Conservation (phyloP, 768 basidiomycete genomes). For the Trametes gibbosa region DNA sequence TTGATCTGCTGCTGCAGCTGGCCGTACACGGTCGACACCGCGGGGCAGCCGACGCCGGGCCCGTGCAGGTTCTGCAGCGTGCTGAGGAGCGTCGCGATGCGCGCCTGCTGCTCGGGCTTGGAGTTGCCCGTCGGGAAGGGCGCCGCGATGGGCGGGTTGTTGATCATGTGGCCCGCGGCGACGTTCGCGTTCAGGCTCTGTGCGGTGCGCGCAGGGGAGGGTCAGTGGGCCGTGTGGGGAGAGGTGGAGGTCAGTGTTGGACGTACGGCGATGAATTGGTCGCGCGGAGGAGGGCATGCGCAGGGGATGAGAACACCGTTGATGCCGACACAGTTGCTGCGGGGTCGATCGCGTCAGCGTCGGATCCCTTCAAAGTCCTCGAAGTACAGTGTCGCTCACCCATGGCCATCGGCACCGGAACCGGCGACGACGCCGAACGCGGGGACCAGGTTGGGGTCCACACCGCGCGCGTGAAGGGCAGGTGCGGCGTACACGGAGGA, state of each 20-base stretch:
- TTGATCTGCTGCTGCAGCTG: constrained; percentile 19
- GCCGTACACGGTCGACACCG: constrained; percentile 45
- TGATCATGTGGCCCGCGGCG: constrained; percentile 56
- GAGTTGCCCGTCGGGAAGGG: constrained; percentile 64
- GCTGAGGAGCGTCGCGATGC: constrained; percentile 57
- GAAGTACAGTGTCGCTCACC: neutral
- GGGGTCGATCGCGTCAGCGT: neutral
- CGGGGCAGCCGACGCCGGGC: constrained; percentile 66
- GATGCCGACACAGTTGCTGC: constrained; percentile 31
- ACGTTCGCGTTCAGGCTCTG: constrained; percentile 43
- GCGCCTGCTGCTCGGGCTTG: constrained; percentile 48
- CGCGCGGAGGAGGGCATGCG: constrained; percentile 34
- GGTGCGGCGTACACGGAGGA: constrained; percentile 12
- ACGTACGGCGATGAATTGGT: constrained; percentile 15
- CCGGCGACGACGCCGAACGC: constrained; percentile 19
- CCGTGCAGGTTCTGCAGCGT: constrained; percentile 76
- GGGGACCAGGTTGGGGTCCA: constrained; percentile 22
- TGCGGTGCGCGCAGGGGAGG: too few relatives aligned
- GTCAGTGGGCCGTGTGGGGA: neutral
- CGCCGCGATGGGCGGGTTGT: constrained; percentile 58
- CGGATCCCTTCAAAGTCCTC: too few relatives aligned
- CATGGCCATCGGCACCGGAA: constrained; percentile 18
- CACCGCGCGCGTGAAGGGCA: constrained; percentile 8
- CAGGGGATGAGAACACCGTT: constrained; percentile 37
- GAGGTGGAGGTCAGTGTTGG: too few relatives aligned